Percentiles rank a stretch among this genome's conserved stretches.
Evolutionary conservation across 192 early-diverging fungal genomes (phyloP).

Genomic region (Mortierella antarctica): DNA sequence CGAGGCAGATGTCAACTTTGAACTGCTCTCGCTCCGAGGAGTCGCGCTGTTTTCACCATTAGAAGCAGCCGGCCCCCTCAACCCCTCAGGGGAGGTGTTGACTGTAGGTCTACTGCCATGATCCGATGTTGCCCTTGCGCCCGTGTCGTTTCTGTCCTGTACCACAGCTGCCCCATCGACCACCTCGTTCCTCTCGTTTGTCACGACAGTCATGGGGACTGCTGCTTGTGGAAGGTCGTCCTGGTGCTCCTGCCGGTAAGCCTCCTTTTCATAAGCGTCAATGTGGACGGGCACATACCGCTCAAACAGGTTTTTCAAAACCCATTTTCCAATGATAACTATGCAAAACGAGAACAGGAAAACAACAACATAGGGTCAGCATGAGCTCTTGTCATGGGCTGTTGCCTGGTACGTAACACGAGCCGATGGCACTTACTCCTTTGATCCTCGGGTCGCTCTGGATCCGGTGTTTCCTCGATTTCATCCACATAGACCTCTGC

Average conservation of each 20-base stretch:
- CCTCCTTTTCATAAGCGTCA: constrained; percentile 60
- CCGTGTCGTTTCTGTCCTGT: constrained; percentile 12
- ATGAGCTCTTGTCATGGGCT: not conserved
- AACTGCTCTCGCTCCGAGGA: no score
- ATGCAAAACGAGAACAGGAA: not conserved
- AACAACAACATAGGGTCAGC: not conserved
- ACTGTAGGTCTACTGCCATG: constrained; percentile 23
- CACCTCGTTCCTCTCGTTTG: constrained; percentile 38
- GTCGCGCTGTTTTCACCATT: no score
- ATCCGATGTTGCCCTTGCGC: not conserved
- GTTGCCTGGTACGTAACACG: constrained; percentile 38
- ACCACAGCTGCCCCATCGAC: not conserved
- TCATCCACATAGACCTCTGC: constrained; percentile 94
- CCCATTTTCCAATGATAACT: constrained; percentile 90
- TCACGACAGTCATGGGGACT: constrained; percentile 38
- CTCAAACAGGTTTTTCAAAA: constrained; percentile 80
- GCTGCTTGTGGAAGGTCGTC: constrained; percentile 9
- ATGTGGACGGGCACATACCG: constrained; percentile 63
- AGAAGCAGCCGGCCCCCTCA: not conserved
- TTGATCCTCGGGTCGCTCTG: constrained; percentile 72
- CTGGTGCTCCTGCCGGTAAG: constrained; percentile 45
- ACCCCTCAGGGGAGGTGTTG: constrained; percentile 39
- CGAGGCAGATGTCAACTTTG: no score
- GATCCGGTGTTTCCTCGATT: constrained; percentile 60
- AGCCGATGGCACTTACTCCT: constrained; percentile 68